Base-by-base conservation (phyloP, 2,329 filamentous ascomycete genomes). In the Thielaviopsis euricoi region DNA sequence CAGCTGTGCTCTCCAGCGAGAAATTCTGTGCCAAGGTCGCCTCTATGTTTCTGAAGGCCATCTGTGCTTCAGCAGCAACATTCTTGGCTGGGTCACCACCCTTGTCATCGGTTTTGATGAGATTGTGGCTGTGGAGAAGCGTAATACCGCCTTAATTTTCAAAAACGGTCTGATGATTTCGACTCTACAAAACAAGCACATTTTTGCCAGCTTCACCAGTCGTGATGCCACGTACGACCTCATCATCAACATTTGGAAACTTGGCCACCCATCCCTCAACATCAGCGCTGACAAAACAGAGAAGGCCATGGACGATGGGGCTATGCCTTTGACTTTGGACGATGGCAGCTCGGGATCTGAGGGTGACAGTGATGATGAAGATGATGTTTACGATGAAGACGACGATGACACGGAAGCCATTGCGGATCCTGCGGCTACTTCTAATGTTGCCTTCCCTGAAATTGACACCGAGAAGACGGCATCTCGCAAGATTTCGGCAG, bases 101-200 rank as follows among this genome's bases (percentile, higher is more conserved):
- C 75, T 98, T 49, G 91, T 98, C 56, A 95, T 98, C 74, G 94
- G 89, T 69, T 98, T 98, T 68, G 93, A 98, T 67, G 93, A 98
- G 70, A 88, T 98, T 59, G 88, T 97, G 21, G 89, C 91, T 0
- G 87, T 98, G 7, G 93, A 98, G 71, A 97, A 97, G 73, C 87
- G 95, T 69, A 96, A 84, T 67, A 98, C 93, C 0, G 93, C 93
- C 0, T 78, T 98, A 61, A 77, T 98, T 1, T 97, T 98, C 71
- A 95, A 94, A 60, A 98, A 98, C 67, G 94, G 91, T 3, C 87
- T 98, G 58, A 93, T 95, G 72, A 95, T 98, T 50, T 89, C 94
- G 54, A 98, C 93, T 0, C 74, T 97, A 13, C 93, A 98, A 68
- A 89, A 93, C 50, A 89, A 93, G 63, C 93, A 98, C 66, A 83